Evolutionary conservation across 306 rosid genomes (phyloP).

Genomic region (Medicago arabica): DNA sequence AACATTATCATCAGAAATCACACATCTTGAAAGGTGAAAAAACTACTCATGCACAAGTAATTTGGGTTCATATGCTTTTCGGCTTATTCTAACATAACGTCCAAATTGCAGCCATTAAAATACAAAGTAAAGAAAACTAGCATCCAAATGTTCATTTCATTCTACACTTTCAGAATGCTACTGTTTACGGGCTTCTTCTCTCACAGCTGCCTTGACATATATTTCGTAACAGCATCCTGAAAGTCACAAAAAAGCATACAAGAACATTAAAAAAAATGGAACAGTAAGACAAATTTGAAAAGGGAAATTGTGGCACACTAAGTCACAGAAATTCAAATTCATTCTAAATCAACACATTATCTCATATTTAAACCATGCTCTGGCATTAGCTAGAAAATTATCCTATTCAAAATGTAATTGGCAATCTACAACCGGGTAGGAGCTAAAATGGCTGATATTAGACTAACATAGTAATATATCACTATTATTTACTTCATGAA

Average conservation of each 20-base stretch:
- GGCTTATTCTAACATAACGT: conserved; percentile 40
- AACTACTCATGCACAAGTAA: conserved; percentile 35
- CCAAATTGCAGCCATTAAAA: conserved; percentile 40
- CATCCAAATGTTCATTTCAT: conserved; percentile 36
- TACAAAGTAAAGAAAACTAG: conserved; percentile 35
- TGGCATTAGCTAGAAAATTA: neutral
- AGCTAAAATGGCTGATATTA: neutral
- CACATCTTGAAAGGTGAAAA: conserved; percentile 22
- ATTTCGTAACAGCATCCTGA: conserved; percentile 87
- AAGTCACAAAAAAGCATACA: conserved; percentile 34
- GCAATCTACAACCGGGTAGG: conserved; percentile 15
- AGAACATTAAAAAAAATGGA: conserved; percentile 23
- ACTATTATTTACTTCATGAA: conserved; percentile 13
- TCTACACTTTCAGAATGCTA: conserved; percentile 42
- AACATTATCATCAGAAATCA: conserved; percentile 9
- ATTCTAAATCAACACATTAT: conserved; percentile 3
- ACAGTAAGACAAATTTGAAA: conserved; percentile 10
- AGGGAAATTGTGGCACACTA: neutral
- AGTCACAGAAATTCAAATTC: conserved; percentile 1
- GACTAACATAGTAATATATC: neutral
- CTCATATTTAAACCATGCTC: neutral
- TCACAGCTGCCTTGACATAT: conserved; percentile 59
- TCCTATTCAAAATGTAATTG: conserved; percentile 7
- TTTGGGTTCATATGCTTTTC: conserved; percentile 35
- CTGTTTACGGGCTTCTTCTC: conserved; percentile 63